Percentiles rank a stretch among this genome's conserved stretches.
These are phyloP conservation scores for Fusarium mangiferae DNA, from an alignment of 2,329 filamentous ascomycete genomes.

Conservation along the genomic window DNA sequence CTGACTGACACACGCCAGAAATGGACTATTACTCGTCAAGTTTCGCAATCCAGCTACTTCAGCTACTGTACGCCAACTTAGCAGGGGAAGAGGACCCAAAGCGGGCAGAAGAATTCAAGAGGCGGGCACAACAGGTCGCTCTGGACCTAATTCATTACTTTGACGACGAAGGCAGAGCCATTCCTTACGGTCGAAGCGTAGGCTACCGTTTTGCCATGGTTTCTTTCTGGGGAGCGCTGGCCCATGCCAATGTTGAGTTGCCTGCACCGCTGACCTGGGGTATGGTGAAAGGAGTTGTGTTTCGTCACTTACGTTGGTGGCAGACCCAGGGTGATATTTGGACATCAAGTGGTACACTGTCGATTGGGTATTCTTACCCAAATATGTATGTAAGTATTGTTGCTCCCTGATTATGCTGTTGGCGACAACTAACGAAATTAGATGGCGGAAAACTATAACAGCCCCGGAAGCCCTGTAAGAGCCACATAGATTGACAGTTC, in stretches of 20 bases:
- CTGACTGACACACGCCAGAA: constrained; percentile 54
- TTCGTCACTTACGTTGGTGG: constrained; percentile 84
- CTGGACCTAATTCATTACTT: constrained; percentile 81
- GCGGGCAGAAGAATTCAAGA: constrained; percentile 75
- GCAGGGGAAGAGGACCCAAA: constrained; percentile 73
- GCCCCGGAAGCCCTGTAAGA: constrained; percentile 70
- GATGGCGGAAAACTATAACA: constrained; percentile 87
- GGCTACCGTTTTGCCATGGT: constrained; percentile 88
- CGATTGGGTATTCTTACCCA: constrained; percentile 80
- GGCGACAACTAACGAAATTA: constrained; percentile 46
- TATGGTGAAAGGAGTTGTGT: constrained; percentile 78
- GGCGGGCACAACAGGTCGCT: constrained; percentile 72
- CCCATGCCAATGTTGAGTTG: constrained; percentile 79
- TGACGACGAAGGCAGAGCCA: constrained; percentile 75
- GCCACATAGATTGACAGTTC: background rate
- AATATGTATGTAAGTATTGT: constrained; percentile 71
- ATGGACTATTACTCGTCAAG: constrained; percentile 89
- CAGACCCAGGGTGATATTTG: constrained; percentile 79
- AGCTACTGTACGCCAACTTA: constrained; percentile 79
- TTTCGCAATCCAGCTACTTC: constrained; percentile 83
- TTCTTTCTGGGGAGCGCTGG: constrained; percentile 83
- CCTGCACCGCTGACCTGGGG: constrained; percentile 80
- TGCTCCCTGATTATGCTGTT: background rate
- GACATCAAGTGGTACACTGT: constrained; percentile 78
- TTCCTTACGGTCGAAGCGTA: constrained; percentile 81